Base-by-base conservation (phyloP, 306 rosid genomes). In the Adenanthera pavonina region DNA sequence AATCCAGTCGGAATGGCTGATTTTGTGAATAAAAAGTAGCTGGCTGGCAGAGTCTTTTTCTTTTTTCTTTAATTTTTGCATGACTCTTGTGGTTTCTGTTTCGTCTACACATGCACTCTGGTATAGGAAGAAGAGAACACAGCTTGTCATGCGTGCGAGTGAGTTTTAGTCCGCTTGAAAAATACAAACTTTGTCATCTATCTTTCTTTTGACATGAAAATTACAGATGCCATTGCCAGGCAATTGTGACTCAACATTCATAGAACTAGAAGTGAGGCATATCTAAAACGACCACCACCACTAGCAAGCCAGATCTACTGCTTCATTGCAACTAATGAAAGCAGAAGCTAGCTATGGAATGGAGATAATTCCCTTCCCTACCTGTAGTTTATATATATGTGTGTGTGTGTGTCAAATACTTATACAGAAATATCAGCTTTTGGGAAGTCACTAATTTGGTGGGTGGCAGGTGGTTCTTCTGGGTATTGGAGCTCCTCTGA, bases 401-500 rank as follows among this genome's bases (percentile, higher is more conserved):
- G 1, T 25, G 1, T 25, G 1, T 53, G 69, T 34, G 44, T 52
- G 1, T 5, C 8, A 34, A 59, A 67, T 43, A 62, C 79, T 17
- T 19, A 82, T 69, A 56, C 75, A 67, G 46, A 48, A 1, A 36
- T 19, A 15, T 73, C 51, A 70, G 71, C 52, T 53, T 60, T 80
- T 41, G 57, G 38, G 82, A 67, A 40, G 74, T 68, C 57, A 56
- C 81, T 79, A 25, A 25, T 25, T 59, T 78, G 82, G 38, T 52
- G 80, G 74, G 36, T 78, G 59, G 43, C 64, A 47, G 75, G 75
- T 76, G 75, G 75, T 76, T 81, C 81, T 35, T 85, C 79, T 6
- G 80, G 92, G 56, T 48, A 74, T 38, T 53, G 87, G 61, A 89
- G 16, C 77, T 84, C 88, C 72, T 86, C 81, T 8, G 83, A 83